Evolutionary conservation across 2,329 filamentous ascomycete genomes (phyloP).

Genomic region (Claviceps fusiformis): DNA sequence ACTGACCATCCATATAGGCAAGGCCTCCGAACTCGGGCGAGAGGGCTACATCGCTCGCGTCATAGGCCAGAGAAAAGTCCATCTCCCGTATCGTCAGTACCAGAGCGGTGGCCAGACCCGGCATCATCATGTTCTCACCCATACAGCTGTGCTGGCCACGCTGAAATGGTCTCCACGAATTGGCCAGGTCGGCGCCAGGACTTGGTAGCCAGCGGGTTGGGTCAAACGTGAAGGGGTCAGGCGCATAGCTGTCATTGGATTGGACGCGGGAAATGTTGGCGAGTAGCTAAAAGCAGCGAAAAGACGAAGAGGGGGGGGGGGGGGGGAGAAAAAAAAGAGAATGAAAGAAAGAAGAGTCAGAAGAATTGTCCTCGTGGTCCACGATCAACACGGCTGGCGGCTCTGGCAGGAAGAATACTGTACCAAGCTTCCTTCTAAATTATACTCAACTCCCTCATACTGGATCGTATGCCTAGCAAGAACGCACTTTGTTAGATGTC

Average conservation of each 20-base stretch:
- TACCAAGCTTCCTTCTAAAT: background rate
- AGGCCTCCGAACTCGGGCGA: background rate
- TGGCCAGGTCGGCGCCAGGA: background rate
- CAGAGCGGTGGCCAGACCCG: background rate
- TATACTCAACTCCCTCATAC: background rate
- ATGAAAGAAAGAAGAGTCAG: background rate
- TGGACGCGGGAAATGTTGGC: background rate
- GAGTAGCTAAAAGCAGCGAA: background rate
- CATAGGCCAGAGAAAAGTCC: background rate
- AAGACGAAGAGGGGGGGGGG: no score
- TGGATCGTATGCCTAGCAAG: background rate
- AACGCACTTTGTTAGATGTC: background rate
- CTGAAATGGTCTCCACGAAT: background rate
- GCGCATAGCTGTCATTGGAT: background rate
- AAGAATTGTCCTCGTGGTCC: background rate
- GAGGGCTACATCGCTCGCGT: background rate
- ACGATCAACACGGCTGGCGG: background rate
- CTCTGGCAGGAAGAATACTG: background rate
- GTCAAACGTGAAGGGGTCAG: background rate
- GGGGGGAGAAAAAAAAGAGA: no score
- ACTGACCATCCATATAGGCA: constrained; percentile 1
- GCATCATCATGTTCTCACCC: constrained; percentile 4
- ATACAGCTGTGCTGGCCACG: constrained; percentile 2
- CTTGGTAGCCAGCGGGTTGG: constrained; percentile 1
- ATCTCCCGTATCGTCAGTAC: background rate